These are phyloP conservation scores for Penicillium psychrofluorescens DNA, from an alignment of 495 filamentous ascomycete species.

Conservation along the genomic window DNA sequence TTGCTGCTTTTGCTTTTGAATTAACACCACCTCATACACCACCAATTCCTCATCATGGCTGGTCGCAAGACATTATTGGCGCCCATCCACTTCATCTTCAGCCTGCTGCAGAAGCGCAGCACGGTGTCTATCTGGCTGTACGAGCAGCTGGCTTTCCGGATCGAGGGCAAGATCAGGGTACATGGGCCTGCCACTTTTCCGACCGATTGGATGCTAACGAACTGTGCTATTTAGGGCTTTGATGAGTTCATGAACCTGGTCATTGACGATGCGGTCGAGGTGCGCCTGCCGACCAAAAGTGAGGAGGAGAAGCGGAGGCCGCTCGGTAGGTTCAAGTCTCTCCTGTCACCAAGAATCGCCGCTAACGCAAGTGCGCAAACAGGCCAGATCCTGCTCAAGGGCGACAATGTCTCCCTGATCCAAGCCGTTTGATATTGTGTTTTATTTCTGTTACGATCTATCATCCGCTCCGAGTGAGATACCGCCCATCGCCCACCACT, in stretches of 20 bases:
- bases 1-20: too few species aligned
- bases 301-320: slow-evolving; percentile 71
- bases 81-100: slow-evolving; percentile 98
- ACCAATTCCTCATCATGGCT: slow-evolving; percentile 52
- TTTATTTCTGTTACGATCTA: slow-evolving; percentile 14
- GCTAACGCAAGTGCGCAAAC: slow-evolving; percentile 18
- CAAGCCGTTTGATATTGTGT: slow-evolving; percentile 51
- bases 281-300: slow-evolving; percentile 75
- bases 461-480: slow-evolving; percentile 22
- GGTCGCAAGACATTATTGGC: slow-evolving; percentile 88
- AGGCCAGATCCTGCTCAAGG: slow-evolving; percentile 97
- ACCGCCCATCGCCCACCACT: slow-evolving; percentile 50
- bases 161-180: slow-evolving; percentile 92
- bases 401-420: slow-evolving; percentile 94
- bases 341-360: neutral
- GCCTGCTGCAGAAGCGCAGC: slow-evolving; percentile 79
- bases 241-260: slow-evolving; percentile 99
- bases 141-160: slow-evolving; percentile 87
- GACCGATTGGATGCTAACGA: slow-evolving; percentile 91
- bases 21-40: neutral
- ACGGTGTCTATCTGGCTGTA: slow-evolving; percentile 94
- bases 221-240: slow-evolving; percentile 62
- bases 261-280: slow-evolving; percentile 89
- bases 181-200: slow-evolving; percentile 46
- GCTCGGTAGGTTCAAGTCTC: slow-evolving; percentile 53